Base-by-base conservation (phyloP, 768 basidiomycete genomes). In the Tylopilus rubrobrunneus region DNA sequence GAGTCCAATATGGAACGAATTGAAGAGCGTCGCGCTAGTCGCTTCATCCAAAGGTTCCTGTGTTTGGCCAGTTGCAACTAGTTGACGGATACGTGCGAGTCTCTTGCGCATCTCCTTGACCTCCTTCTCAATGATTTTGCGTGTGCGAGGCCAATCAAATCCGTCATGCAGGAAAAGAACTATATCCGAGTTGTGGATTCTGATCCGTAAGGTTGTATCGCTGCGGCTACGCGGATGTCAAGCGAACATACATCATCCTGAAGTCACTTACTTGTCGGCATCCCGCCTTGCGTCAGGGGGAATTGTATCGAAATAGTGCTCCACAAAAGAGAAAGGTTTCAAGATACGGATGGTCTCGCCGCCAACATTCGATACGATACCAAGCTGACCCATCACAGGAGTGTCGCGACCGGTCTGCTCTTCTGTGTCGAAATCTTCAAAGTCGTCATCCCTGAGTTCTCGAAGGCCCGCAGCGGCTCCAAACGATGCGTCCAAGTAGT, bases 1-100 rank as follows among this genome's bases (percentile, higher is more conserved):
- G n/a, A 98, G 74, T 28, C 96, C 95, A 52, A 98, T 87, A 62
- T 94, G 90, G 36, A 97, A 83, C 0, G 95, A 98, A 66, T 98
- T 97, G 78, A 95, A 97, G 21, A 98, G 78, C 6, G 89, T 76
- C 2, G 89, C 74, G 60, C 85, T 85, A 7, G 87, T 87, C 28
- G 77, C 73, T 61, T 91, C 90, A 15, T 85, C 74, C 49, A 76
- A 81, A 17, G 87, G 81, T 56, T 96, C 92, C 36, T 92, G 85
- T 1, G 79, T 79, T 65, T 98, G 96, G 10, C 97, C 97, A 37
- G 77, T 86, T 5, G 95, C 92, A 14, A 98, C 83, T 4, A 99
- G 78, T 69, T 98, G 96, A 31, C 88, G 79, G 61, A 99, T 96
- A 71, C 88, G 92, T 42, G 88, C 85, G 47, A 99, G 78, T 29